Evolutionary conservation across 192 early-diverging fungal species (phyloP).

Genomic region (Coemansia sp.): DNA sequence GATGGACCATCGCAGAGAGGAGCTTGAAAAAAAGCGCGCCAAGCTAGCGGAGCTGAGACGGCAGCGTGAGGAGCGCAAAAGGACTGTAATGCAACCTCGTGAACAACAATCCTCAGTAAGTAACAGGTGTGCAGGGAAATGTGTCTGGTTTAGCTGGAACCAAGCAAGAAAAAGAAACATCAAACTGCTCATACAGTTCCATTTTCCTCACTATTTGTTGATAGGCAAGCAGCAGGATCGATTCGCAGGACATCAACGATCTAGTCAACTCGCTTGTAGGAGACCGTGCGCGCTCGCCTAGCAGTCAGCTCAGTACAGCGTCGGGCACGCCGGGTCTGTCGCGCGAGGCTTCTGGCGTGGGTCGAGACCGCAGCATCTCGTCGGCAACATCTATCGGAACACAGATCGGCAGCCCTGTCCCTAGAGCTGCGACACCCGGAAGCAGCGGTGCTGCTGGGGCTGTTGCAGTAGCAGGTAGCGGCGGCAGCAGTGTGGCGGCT

Average conservation of each 20-base stretch:
- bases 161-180: no score
- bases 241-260: slow-evolving; percentile 77
- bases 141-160: no score
- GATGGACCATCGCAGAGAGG: slow-evolving; percentile 73
- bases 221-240: slow-evolving; percentile 30
- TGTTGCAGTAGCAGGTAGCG: slow-evolving; percentile 6
- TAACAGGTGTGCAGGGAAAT: not conserved
- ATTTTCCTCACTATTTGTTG: not conserved
- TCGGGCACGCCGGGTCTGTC: slow-evolving; percentile 20
- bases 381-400: slow-evolving; percentile 37
- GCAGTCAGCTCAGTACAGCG: slow-evolving; percentile 14
- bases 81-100: slow-evolving; percentile 30
- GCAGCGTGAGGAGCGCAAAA: slow-evolving; percentile 74
- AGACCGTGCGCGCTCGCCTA: slow-evolving; percentile 23
- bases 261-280: slow-evolving; percentile 84
- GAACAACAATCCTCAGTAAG: slow-evolving; percentile 37
- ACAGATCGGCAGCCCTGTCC: slow-evolving; percentile 27
- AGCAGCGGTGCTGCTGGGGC: slow-evolving; percentile 12
- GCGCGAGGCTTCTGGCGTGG: slow-evolving; percentile 15
- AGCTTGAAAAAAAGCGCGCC: slow-evolving; percentile 88
- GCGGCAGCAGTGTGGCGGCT: not conserved
- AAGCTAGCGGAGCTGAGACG: slow-evolving; percentile 88
- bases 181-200: not conserved
- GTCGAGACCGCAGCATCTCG: slow-evolving; percentile 42
- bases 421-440: slow-evolving; percentile 19